A percentile compares a stretch with the other conserved stretches of the same genome.
phyloP scores from a whole-genome alignment of 78 protist genomes.

The Polysphondylium violaceum region DNA sequence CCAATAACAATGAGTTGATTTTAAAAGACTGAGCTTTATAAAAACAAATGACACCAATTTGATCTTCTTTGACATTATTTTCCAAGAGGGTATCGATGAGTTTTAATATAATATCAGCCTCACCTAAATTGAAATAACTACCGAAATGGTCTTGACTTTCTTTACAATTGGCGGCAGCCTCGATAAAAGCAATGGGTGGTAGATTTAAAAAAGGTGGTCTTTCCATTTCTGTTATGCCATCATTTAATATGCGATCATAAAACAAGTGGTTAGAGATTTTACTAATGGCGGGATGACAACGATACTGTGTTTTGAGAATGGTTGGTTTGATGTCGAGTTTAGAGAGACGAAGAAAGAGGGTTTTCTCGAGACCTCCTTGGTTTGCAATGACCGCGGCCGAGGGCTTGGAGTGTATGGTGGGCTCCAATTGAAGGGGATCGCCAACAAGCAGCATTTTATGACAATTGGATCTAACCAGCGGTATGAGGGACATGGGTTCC shows the following conservation, averaged over 20 bases:
- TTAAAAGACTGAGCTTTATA: constrained; percentile 67
- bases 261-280: constrained; percentile 79
- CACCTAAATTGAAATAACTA: constrained; percentile 60
- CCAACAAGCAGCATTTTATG: constrained; percentile 77
- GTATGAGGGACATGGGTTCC: constrained; percentile 87
- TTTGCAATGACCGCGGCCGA: background rate
- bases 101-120: constrained; percentile 16
- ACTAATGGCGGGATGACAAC: constrained; percentile 89
- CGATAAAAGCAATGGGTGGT: constrained; percentile 46
- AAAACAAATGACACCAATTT: constrained; percentile 86
- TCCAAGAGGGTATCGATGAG: constrained; percentile 24
- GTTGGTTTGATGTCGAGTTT: constrained; percentile 10
- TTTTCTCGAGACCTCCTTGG: constrained; percentile 83
- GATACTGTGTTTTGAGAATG: constrained; percentile 85
- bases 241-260: constrained; percentile 44
- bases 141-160: constrained; percentile 36
- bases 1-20: background rate
- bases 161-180: background rate
- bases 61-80: constrained; percentile 12
- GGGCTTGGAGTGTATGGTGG: constrained; percentile 65
- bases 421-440: constrained; percentile 92
- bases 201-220: constrained; percentile 64
- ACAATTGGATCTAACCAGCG: constrained; percentile 61
- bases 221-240: constrained; percentile 62
- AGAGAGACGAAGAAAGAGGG: constrained; percentile 85